Base-by-base conservation (phyloP, 1,139 yeast species). In the Williopsis jadinii region DNA sequence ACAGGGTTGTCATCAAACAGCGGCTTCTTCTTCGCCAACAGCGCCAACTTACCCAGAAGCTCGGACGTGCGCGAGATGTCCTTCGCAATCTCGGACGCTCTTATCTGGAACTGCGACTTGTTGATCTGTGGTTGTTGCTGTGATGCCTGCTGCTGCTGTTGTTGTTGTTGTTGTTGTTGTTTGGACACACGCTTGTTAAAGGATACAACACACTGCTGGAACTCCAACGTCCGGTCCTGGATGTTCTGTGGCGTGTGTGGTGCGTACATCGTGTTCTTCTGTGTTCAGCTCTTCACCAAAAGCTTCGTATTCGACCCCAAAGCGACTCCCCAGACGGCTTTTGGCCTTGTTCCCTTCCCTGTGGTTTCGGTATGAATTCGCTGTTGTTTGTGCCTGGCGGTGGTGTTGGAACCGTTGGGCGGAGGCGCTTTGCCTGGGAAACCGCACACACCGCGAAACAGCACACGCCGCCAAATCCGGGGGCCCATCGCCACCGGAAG, bases 1-100 rank as follows among this genome's bases (percentile, higher is more conserved):
- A 85, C 81, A 1, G 98, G 97, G 52, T 84, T 81, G 62, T 94
- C 98, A 59, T 90, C 96, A 55, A 92, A 86, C 56, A 92, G 65
- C n/a, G 97, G 95, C 60, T 88, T 90, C 53, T 90, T 70, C 60
- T 84, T 86, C 9, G 98, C 97, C 49, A 92, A 63, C 36, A 77
- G 64, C 1, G 98, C 96, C 39, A 92, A 70, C 53, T 88, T 82
- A 38, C 84, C 79, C 45, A 94, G 70, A 55, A 88, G 70, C 44
- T 80, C 88, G 3, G 97, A 90, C n/a, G 94, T 87, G 45, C 80
- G 82, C 13, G 88, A 83, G 42, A 92, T 87, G 56, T 92, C 97
- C 55, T 80, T 83, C 39, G 97, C 97, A 35, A 92, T 86, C 27
- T 70, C 66, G 31, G 92, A 75, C 3, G 99, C 99, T 51, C 81